Conservation (phyloP, 805 yeast species). For the Metschnikowia hibisci region DNA sequence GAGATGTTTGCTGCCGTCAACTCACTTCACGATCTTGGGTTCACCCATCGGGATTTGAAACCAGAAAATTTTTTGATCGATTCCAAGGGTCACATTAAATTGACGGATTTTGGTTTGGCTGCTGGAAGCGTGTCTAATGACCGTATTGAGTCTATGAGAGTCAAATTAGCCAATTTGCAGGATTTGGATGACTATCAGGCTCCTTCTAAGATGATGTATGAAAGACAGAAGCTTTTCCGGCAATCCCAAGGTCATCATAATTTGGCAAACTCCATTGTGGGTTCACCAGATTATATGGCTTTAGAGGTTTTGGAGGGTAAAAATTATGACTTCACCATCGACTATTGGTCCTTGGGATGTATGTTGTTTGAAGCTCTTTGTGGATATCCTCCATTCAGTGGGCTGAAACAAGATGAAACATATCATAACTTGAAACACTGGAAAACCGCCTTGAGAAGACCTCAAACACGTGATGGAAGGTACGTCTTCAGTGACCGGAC, state of each 20-base stretch:
- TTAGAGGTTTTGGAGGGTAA: constrained; percentile 93
- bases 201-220: constrained; percentile 70
- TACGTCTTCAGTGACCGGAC: constrained; percentile 94
- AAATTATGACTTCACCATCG: constrained; percentile 91
- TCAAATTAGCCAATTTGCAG: constrained; percentile 63
- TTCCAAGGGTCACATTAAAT: constrained; percentile 83
- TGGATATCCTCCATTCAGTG: constrained; percentile 97
- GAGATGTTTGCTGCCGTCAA: constrained; percentile 97
- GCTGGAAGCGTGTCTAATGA: constrained; percentile 93
- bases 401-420: constrained; percentile 89
- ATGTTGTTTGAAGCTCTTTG: constrained; percentile 94
- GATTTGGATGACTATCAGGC: constrained; percentile 59
- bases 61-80: constrained; percentile 93
- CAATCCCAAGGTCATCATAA: constrained; percentile 78
- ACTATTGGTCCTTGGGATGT: constrained; percentile 98
- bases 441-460: constrained; percentile 84
- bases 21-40: constrained; percentile 90
- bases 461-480: constrained; percentile 86
- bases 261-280: constrained; percentile 93
- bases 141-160: constrained; percentile 87
- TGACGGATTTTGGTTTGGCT: constrained; percentile 96
- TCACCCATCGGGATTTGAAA: constrained; percentile 94
- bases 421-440: constrained; percentile 90
- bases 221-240: constrained; percentile 83
- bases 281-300: constrained; percentile 99